Percentiles rank a stretch among this genome's conserved stretches.
Conservation (phyloP, 179 eudicot genomes). For the Nepenthes alata region DNA sequence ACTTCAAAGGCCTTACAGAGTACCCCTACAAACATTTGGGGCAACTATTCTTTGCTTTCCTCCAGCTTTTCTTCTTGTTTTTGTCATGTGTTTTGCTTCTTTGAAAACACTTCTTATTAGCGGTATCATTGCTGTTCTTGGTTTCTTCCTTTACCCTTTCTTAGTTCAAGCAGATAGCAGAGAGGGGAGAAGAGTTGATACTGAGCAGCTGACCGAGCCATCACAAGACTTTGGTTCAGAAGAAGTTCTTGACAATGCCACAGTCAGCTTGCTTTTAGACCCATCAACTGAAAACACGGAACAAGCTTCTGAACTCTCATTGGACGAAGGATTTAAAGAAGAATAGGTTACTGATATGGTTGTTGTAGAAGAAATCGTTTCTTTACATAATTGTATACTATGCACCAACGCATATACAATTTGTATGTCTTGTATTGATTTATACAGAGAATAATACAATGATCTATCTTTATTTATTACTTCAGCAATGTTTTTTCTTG, state of each 20-base stretch:
- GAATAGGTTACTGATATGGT: conserved; percentile 4
- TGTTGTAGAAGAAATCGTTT: background rate
- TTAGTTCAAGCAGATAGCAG: conserved; percentile 22
- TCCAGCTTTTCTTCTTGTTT: conserved; percentile 46
- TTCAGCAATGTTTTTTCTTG: too few species aligned
- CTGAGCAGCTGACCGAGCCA: conserved; percentile 8
- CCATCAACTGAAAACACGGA: conserved; percentile 10
- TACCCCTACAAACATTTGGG: conserved; percentile 50
- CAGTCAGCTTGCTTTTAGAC: conserved; percentile 30
- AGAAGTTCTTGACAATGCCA: conserved; percentile 25
- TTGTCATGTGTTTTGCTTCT: conserved; percentile 71
- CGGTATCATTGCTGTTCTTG: conserved; percentile 31
- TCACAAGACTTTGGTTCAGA: conserved; percentile 19
- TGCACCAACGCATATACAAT: too few species aligned
- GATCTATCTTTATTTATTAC: too few species aligned
- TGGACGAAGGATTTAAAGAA: conserved; percentile 5
- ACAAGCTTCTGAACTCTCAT: conserved; percentile 8
- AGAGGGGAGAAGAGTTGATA: conserved; percentile 18
- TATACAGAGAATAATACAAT: too few species aligned
- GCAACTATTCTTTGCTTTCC: conserved; percentile 50
- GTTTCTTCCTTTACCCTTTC: conserved; percentile 35
- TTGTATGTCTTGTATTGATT: too few species aligned
- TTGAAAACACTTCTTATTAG: conserved; percentile 34
- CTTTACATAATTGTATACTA: too few species aligned
- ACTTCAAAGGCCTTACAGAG: conserved; percentile 57